These are phyloP conservation scores for Scolecobasidium constrictum DNA, from an alignment of 2,329 filamentous ascomycete genomes.

Conservation along the genomic window DNA sequence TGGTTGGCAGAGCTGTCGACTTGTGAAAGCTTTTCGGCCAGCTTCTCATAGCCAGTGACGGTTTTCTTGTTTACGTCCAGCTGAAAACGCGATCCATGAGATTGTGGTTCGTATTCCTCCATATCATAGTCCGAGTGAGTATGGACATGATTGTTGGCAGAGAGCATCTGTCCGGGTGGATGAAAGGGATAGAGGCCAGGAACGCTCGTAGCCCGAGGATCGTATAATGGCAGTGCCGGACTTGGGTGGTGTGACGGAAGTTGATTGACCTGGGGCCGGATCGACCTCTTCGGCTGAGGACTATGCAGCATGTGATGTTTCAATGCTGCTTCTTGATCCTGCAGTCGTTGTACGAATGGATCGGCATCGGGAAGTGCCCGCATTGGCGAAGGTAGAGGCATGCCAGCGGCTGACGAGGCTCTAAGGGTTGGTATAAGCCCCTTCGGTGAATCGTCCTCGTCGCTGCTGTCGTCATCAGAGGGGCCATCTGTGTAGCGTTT, in stretches of 20 bases:
- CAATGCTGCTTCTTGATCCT: constrained; percentile 22
- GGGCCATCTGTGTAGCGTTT: neutral
- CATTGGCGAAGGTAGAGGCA: neutral
- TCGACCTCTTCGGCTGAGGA: constrained; percentile 19
- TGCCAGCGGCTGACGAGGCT: neutral
- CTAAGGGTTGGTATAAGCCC: neutral
- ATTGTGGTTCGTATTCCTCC: no score
- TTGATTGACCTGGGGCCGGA: constrained; percentile 3
- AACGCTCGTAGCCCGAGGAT: constrained; percentile 1
- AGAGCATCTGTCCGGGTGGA: no score
- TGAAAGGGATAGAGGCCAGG: no score
- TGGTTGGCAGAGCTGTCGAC: neutral
- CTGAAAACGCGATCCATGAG: neutral
- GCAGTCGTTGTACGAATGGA: constrained; percentile 14
- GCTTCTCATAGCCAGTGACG: constrained; percentile 25
- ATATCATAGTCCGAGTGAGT: no score
- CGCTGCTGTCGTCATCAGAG: constrained; percentile 5
- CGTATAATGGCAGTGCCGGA: constrained; percentile 5
- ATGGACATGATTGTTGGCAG: no score
- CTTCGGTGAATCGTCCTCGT: constrained; percentile 9
- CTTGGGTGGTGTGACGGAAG: constrained; percentile 4
- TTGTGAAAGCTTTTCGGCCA: constrained; percentile 26
- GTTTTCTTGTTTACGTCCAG: constrained; percentile 19
- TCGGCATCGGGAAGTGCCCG: constrained; percentile 5
- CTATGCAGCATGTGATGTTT: constrained; percentile 24